Conservation (phyloP, 495 filamentous ascomycete species). For the Podospora bellae-mahoneyi region DNA sequence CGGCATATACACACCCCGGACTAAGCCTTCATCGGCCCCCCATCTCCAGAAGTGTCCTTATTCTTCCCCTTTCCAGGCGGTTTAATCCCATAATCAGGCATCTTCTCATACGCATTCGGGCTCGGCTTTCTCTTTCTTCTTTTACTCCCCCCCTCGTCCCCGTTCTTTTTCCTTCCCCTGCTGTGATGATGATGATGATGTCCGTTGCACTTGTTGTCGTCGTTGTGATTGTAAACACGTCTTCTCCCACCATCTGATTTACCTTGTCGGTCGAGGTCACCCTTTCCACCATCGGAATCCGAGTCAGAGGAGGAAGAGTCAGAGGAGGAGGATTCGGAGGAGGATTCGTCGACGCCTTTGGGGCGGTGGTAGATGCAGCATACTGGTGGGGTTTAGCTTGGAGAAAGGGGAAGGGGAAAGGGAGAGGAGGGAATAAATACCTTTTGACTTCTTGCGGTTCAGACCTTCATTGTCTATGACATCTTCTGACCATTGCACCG, state of each 20-base stretch:
- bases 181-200: constrained; percentile 37
- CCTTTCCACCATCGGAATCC: constrained; percentile 33
- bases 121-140: constrained; percentile 60
- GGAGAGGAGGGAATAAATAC: constrained; percentile 41
- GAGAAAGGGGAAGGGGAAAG: neutral
- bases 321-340: constrained; percentile 54
- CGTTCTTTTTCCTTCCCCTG: constrained; percentile 14
- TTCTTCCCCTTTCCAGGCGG: constrained; percentile 29
- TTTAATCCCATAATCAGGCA: constrained; percentile 56
- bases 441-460: constrained; percentile 91
- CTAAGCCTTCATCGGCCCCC: neutral
- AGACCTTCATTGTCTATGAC: constrained; percentile 96
- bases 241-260: constrained; percentile 17
- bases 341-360: constrained; percentile 77
- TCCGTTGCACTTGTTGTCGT: constrained; percentile 40
- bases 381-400: constrained; percentile 50
- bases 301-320: constrained; percentile 45
- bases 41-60: constrained; percentile 13
- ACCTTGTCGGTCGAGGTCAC: constrained; percentile 21
- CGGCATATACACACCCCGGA: neutral
- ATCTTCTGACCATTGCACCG: constrained; percentile 87
- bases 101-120: constrained; percentile 94
- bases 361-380: constrained; percentile 98
- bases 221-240: constrained; percentile 31
- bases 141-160: constrained; percentile 35